phyloP scores from a whole-genome alignment of 768 basidiomycete genomes.

The Macrolepiota dolichaula region DNA sequence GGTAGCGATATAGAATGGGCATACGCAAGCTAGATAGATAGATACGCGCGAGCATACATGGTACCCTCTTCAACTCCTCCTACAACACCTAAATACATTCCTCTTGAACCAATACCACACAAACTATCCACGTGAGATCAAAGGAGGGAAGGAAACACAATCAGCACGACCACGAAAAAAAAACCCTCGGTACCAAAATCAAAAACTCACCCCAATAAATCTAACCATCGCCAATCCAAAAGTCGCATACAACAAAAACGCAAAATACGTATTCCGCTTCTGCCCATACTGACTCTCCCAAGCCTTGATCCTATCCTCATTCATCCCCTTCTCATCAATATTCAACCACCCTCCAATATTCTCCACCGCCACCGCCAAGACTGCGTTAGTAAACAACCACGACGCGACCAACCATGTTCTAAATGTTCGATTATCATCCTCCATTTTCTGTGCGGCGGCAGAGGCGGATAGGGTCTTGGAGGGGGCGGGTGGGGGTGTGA shows the following conservation, averaged over 20 bases:
- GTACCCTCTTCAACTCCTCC: background rate
- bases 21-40: no score
- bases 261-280: slow-evolving; percentile 62
- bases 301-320: slow-evolving; percentile 21
- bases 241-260: slow-evolving; percentile 76
- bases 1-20: no score
- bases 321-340: slow-evolving; percentile 21
- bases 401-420: slow-evolving; percentile 80
- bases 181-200: background rate
- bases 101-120: slow-evolving; percentile 4
- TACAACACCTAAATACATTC: slow-evolving; percentile 7
- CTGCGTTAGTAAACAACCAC: slow-evolving; percentile 79
- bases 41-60: background rate
- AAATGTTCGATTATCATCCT: slow-evolving; percentile 93
- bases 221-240: slow-evolving; percentile 70
- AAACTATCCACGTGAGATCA: background rate
- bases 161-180: background rate
- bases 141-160: background rate
- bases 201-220: slow-evolving; percentile 64
- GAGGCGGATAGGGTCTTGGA: slow-evolving; percentile 22
- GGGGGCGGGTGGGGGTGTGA: slow-evolving; percentile 38
- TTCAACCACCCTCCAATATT: slow-evolving; percentile 60
- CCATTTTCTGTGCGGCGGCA: slow-evolving; percentile 71
- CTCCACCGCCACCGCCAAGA: slow-evolving; percentile 69
- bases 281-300: slow-evolving; percentile 40